Percentiles rank a stretch among this genome's conserved stretches.
Conservation (phyloP, 1,284 basidiomycete species). For the Vanrija sp. region DNA sequence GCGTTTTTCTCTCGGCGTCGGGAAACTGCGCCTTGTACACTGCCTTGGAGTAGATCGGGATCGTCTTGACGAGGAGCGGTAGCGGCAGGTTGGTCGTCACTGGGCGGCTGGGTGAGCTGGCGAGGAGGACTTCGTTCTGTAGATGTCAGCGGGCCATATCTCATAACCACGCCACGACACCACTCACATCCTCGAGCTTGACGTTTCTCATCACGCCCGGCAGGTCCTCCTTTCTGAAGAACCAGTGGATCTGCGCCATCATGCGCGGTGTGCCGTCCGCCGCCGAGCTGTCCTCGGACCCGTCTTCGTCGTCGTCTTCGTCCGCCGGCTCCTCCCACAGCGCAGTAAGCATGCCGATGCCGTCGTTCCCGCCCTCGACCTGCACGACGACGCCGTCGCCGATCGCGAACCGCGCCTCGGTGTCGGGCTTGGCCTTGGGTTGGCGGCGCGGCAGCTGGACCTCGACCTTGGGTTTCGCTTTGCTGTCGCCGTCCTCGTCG, state of each 20-base stretch:
- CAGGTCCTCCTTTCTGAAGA: conserved; percentile 42
- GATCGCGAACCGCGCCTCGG: conserved; percentile 35
- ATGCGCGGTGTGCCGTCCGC: conserved; percentile 23
- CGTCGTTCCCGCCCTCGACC: conserved; percentile 41
- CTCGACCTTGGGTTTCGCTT: conserved; percentile 1
- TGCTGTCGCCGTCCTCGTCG: background rate
- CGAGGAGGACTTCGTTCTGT: conserved; percentile 46
- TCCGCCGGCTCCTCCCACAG: conserved; percentile 40
- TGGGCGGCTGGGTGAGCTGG: conserved; percentile 31
- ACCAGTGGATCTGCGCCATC: conserved; percentile 49
- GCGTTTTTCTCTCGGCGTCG: conserved; percentile 23
- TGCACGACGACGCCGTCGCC: conserved; percentile 45
- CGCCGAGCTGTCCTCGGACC: conserved; percentile 26
- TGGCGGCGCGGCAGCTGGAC: background rate
- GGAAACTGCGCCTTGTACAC: conserved; percentile 36
- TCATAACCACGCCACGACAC: background rate
- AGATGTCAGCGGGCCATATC: background rate
- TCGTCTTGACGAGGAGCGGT: conserved; percentile 25
- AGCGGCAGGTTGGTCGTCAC: conserved; percentile 36
- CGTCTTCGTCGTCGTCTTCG: conserved; percentile 13
- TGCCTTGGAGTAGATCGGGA: conserved; percentile 38
- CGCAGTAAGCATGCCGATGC: conserved; percentile 40
- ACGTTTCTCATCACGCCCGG: conserved; percentile 46
- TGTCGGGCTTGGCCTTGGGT: conserved; percentile 14
- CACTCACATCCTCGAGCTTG: conserved; percentile 43